These are phyloP conservation scores for Exophiala sp. DNA, from an alignment of 2,329 filamentous ascomycete species.

Conservation along the genomic window DNA sequence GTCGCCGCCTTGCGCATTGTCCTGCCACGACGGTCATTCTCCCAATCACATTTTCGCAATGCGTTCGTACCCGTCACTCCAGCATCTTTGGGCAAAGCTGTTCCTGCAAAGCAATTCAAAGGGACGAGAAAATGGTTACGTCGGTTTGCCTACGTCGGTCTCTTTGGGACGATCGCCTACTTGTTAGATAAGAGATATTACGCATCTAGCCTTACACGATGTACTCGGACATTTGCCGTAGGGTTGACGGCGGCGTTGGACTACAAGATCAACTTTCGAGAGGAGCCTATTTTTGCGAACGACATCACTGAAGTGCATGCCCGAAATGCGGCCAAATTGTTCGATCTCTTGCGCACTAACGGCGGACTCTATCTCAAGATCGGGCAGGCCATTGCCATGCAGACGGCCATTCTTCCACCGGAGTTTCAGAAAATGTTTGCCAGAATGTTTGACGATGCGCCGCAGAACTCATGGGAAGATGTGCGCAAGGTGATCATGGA, in stretches of 20 bases:
- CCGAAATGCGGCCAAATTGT: slow-evolving; percentile 77
- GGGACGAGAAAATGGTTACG: slow-evolving; percentile 70
- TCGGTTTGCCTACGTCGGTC: slow-evolving; percentile 58
- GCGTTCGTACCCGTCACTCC: slow-evolving; percentile 68
- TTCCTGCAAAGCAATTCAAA: slow-evolving; percentile 63
- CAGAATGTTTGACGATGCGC: slow-evolving; percentile 95
- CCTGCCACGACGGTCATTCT: slow-evolving; percentile 17
- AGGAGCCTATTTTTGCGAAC: slow-evolving; percentile 66
- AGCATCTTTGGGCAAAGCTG: slow-evolving; percentile 66
- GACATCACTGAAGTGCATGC: slow-evolving; percentile 72
- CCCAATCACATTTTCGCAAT: slow-evolving; percentile 31
- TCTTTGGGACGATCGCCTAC: slow-evolving; percentile 58
- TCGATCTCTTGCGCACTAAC: slow-evolving; percentile 73
- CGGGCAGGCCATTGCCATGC: slow-evolving; percentile 97
- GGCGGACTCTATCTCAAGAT: slow-evolving; percentile 96
- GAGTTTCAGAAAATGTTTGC: slow-evolving; percentile 96
- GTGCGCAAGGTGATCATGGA: slow-evolving; percentile 78
- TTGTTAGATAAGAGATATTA: slow-evolving; percentile 67
- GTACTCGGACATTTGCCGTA: slow-evolving; percentile 70
- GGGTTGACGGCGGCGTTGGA: slow-evolving; percentile 79
- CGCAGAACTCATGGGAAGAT: slow-evolving; percentile 82
- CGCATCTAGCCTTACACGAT: slow-evolving; percentile 71
- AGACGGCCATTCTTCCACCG: slow-evolving; percentile 84
- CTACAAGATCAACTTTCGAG: slow-evolving; percentile 94
- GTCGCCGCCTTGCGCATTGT: background rate